phyloP scores from a whole-genome alignment of 2,329 filamentous ascomycete species.

The Epichloe festucae region DNA sequence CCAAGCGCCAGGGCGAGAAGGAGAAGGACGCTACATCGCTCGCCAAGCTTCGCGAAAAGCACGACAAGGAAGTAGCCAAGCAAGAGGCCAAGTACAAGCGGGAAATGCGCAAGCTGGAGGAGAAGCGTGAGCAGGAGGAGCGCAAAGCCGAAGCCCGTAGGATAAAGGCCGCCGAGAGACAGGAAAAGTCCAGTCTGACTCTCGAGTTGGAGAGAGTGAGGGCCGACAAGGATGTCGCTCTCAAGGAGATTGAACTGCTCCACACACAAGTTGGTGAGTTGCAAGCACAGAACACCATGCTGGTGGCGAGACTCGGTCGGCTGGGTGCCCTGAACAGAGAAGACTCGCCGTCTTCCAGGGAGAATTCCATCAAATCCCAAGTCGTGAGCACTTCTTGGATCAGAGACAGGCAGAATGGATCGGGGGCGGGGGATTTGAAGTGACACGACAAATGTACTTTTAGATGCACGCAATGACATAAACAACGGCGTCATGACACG shows the following conservation, averaged over 20 bases:
- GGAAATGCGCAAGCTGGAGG: constrained; percentile 51
- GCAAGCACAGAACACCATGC: constrained; percentile 45
- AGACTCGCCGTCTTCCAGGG: constrained; percentile 1
- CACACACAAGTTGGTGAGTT: constrained; percentile 41
- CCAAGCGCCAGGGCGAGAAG: constrained; percentile 33
- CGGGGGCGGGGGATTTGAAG: too few species aligned
- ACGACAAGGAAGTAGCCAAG: constrained; percentile 50
- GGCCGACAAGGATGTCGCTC: constrained; percentile 38
- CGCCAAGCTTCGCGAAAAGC: constrained; percentile 48
- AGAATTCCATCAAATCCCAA: constrained; percentile 3
- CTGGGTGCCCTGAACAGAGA: constrained; percentile 23
- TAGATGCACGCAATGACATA: neutral
- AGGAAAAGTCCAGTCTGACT: constrained; percentile 35
- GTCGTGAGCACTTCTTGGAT: neutral
- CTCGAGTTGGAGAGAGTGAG: constrained; percentile 39
- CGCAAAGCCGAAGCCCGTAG: constrained; percentile 41
- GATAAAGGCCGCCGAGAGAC: constrained; percentile 38
- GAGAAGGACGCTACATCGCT: constrained; percentile 36
- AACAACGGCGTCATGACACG: neutral
- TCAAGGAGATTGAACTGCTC: constrained; percentile 41
- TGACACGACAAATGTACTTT: neutral
- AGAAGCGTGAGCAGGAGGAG: constrained; percentile 49
- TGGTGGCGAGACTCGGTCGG: constrained; percentile 41
- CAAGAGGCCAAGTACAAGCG: constrained; percentile 53
- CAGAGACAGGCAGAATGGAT: too few species aligned